Base-by-base conservation (phyloP, 108 stramenopile genomes). In the Skeletonema menzelii region DNA sequence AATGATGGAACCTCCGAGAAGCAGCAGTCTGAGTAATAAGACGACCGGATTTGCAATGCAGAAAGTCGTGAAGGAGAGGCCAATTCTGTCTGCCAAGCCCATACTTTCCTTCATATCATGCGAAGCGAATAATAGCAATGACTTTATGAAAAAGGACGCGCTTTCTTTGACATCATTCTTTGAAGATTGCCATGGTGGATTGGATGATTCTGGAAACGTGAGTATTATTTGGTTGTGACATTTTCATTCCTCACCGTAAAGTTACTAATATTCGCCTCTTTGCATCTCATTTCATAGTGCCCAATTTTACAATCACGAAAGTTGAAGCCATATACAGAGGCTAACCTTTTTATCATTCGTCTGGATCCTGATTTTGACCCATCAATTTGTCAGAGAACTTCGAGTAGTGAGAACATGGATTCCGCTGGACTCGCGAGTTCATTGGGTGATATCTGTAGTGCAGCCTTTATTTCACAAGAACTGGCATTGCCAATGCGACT, bases 321-420 rank as follows among this genome's bases (percentile, higher is more conserved):
- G 10, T 22, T 53, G 49, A 53, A 53, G 2, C 19, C 49, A 7
- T n/a, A 10, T 53, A 6, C 22, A 8, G 49, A 53, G 17, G 49
- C 22, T 22, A 4, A 20, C 3, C 24, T 53, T 11, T 67, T 20
- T 42, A 35, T 30, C 8, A 60, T 75, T 57, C 38, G 73, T 13
- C 38, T 75, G 37, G 73, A 75, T 27, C 73, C 73, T 44, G 73
- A 75, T 26, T 59, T 75, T 31, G 65, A 57, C 24, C 17, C 65
- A 46, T 8, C 11, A 27, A 5, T 11, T 44, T 20, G 49, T 22
- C 8, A 20, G 19, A 53, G 22, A 11, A n/a, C 22, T 53, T 22
- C 49, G 6, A 53, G 22, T 22, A n/a, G 7, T 53, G 49, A 22
- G 17, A 20, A 20, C 3, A 53, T 53, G 22, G 22, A 24, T 53